Base-by-base conservation (phyloP, 1,284 basidiomycete genomes). In the Tausonia pullulans region DNA sequence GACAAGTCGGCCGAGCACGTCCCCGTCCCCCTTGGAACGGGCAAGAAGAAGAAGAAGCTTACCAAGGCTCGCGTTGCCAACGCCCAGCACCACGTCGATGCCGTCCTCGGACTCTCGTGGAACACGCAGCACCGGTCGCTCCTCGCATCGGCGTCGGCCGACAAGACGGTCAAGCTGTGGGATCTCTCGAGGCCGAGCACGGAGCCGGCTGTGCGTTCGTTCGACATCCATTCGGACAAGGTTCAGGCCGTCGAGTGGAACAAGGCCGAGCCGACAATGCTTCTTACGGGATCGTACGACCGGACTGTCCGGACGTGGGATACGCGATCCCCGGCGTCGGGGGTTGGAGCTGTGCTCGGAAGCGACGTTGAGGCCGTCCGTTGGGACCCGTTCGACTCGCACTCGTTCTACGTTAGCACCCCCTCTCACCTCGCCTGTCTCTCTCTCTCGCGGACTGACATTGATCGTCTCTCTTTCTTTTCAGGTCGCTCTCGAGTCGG, bases 201-300 rank as follows among this genome's bases (percentile, higher is more conserved):
- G 1, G 76, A 76, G 68, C 70, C 73, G 6, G 82, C 92, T 8
- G 83, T 97, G 72, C 81, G 91, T 63, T 91, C 87, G 69, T 98
- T 96, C 76, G 84, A 80, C 53, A 79, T 93, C 48, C 96, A 98
- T 77, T 87, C 85, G 71, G 94, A 97, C 77, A 98, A 97, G 79
- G 90, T 98, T n/a, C 94, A 98, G 77, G 86, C 88, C 4, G 91
- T 98, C 3, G 88, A 95, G 72, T 99, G 96, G 96, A 96, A 96
- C 75, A 81, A 83, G 50, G 82, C 83, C 64, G 65, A 68, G 9
- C 89, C 94, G 43, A 88, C 87, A 10, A 89, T 95, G 49, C 79
- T 98, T 50, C 78, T 98, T 67, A 95, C 90, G 3, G 96, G 94
- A 14, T 88, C 90, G 68, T 98, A 90, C 73, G 96, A 98, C 78